Percentiles rank a stretch among this genome's conserved stretches.
These are phyloP conservation scores for Suillus tomentosus DNA, from an alignment of 768 basidiomycete species.

Conservation along the genomic window DNA sequence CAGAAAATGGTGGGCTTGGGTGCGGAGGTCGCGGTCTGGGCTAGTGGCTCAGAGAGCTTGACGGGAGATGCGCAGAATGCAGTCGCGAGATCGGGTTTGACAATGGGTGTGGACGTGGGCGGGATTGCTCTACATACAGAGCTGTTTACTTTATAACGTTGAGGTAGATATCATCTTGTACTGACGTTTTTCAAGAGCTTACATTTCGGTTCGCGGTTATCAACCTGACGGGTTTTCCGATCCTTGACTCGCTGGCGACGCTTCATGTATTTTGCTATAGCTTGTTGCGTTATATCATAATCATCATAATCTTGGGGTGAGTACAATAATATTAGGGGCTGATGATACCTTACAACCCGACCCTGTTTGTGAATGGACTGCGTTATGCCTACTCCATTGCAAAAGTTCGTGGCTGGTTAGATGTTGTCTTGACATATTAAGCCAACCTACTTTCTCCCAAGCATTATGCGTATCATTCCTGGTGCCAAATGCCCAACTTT, in stretches of 20 bases:
- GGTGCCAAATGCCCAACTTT: neutral
- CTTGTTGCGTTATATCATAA: no score
- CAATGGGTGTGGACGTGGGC: constrained; percentile 48
- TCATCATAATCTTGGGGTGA: no score
- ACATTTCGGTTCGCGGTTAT: no score
- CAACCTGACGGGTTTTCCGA: no score
- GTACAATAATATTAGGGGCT: no score
- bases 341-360: no score
- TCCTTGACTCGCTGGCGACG: no score
- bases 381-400: neutral
- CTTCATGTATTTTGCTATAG: no score
- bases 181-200: no score
- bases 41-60: constrained; percentile 76
- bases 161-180: no score
- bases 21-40: constrained; percentile 76
- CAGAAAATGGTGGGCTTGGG: constrained; percentile 29
- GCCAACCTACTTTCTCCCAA: neutral
- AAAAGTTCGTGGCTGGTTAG: neutral
- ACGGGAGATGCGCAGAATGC: constrained; percentile 76
- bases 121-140: constrained; percentile 51
- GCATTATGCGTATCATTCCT: neutral
- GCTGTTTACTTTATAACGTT: no score
- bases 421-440: neutral
- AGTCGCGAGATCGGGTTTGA: constrained; percentile 59
- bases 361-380: no score